These are phyloP conservation scores for Cajanus cajan DNA, from an alignment of 306 rosid species.

Conservation along the genomic window DNA sequence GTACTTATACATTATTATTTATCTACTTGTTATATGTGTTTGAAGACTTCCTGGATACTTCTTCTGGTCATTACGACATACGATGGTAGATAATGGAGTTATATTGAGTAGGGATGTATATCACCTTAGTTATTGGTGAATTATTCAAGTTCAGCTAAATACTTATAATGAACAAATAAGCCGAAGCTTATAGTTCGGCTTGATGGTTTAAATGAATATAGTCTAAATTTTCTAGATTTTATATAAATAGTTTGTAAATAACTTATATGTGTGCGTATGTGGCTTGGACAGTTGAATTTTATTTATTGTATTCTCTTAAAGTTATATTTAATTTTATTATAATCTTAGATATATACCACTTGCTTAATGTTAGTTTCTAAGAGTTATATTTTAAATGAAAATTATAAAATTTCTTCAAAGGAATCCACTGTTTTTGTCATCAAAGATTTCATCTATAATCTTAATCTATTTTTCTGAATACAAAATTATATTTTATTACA, in stretches of 20 bases:
- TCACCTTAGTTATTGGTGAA: neutral
- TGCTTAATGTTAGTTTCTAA: neutral
- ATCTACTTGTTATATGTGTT: neutral
- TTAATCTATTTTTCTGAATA: neutral
- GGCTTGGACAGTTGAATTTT: neutral
- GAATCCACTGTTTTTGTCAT: neutral
- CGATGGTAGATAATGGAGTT: conserved; percentile 19
- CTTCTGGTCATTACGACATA: neutral
- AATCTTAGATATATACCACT: neutral
- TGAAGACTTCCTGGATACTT: neutral
- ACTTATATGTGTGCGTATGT: neutral
- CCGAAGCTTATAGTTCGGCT: neutral
- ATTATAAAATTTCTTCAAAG: neutral
- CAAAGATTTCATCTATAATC: neutral
- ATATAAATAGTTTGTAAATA: neutral
- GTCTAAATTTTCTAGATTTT: neutral
- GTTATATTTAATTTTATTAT: neutral
- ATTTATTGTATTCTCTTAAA: neutral
- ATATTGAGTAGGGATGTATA: neutral
- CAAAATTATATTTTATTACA: no score
- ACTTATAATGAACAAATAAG: neutral
- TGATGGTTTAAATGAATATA: neutral
- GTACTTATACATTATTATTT: neutral
- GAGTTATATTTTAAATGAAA: neutral
- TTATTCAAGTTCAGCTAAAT: neutral